Base-by-base conservation (phyloP, 129 eudicot genomes). In the Apium graveolens region DNA sequence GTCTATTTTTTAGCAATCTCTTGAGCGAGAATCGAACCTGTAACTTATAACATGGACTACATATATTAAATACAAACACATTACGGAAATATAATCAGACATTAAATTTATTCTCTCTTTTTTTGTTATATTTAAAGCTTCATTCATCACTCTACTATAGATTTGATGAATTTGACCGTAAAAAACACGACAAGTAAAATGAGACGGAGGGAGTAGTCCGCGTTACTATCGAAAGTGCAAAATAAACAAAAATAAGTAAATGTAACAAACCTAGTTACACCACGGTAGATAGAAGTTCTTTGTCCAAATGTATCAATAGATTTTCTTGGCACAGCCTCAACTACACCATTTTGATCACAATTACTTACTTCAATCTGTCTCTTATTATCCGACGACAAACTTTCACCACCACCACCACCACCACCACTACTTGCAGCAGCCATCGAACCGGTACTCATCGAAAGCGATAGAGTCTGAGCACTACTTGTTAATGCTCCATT, bases 271-370 rank as follows among this genome's bases (percentile, higher is more conserved):
- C 98, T 91, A 49, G 98, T 94, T 32, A 94, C 98, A 71, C 98
- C 98, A 51, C 98, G 98, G 89, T 94, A 94, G 43, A 94, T 94
- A 20, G 98, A 94, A 74, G 98, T 94, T 76, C 98, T 87, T 83
- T 94, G 98, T 70, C 98, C 98, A 81, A 91, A 94, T 2, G 98
- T 94, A 73, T 94, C 98, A 7, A 87, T 86, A 42, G 96, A 87
- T 81, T 94, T 94, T 75, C 92, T 81, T n/a, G 96, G 87, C 26
- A 79, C 93, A 60, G 86, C 84, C 83, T 90, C 97, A 6, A 82
- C 69, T 9, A 83, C 87, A 82, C 86, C 87, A 79, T 32, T 65
- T 39, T n/a, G n/a, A n/a, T 65, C 39, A 31, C 37, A n/a, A 31
- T 65, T 31, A 31, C 70, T 63, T 29, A 7, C 70, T 63, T 31